Conservation (phyloP, 768 basidiomycete genomes). For the Boletus rubroflammeus region DNA sequence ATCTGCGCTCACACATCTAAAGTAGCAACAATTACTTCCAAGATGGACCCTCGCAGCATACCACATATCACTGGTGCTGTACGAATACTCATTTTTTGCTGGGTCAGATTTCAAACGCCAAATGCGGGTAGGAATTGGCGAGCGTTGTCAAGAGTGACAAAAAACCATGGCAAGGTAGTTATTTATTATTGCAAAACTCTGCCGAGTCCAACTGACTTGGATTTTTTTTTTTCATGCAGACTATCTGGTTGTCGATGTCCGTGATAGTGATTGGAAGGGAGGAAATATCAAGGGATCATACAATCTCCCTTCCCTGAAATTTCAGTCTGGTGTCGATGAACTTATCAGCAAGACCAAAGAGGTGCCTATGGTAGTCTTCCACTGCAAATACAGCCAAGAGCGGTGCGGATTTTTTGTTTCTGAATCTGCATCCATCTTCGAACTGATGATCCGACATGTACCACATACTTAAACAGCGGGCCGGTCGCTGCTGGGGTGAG, state of each 20-base stretch:
- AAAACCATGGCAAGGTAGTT: conserved; percentile 41
- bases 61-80: conserved; percentile 18
- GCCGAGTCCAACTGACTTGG: neutral
- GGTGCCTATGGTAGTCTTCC: conserved; percentile 67
- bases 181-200: neutral
- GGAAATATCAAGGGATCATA: conserved; percentile 71
- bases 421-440: neutral
- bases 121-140: conserved; percentile 57
- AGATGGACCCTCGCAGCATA: conserved; percentile 19
- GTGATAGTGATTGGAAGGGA: conserved; percentile 77
- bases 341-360: conserved; percentile 60
- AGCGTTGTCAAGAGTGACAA: conserved; percentile 64
- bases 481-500: conserved; percentile 74
- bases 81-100: conserved; percentile 9
- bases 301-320: conserved; percentile 60
- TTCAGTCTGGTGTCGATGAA: conserved; percentile 52
- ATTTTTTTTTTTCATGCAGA: conserved; percentile 34
- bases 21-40: conserved; percentile 3
- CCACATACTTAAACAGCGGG: conserved; percentile 49
- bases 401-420: conserved; percentile 45
- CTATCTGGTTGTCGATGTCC: conserved; percentile 77
- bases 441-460: conserved; percentile 8
- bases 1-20: neutral
- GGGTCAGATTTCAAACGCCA: conserved; percentile 10
- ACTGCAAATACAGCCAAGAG: conserved; percentile 73